Base-by-base conservation (phyloP, 305 asterid species). In the Salvia sclarea region DNA sequence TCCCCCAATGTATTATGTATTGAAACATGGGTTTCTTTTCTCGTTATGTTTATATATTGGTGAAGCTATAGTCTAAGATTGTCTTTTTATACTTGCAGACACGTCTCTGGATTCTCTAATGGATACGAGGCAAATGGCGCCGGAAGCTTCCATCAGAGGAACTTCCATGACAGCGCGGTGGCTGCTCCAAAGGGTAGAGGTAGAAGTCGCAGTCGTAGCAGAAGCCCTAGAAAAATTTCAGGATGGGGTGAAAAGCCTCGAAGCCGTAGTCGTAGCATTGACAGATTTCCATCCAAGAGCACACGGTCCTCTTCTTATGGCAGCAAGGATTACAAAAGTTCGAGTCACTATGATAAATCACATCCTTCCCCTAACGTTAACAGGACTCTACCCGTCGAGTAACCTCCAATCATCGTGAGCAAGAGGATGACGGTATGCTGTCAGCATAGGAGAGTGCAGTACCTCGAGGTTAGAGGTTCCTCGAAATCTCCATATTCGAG, bases 201-300 rank as follows among this genome's bases (percentile, higher is more conserved):
- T 40, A 79, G 83, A 66, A 81, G 88, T 45, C 86, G 78, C 41
- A 79, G 88, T 38, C 84, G 88, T 33, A 90, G 91, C 75, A 82
- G 84, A 74, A 81, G 89, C 80, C 96, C 92, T 0, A 66, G 33
- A 65, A 72, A 8, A 68, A 82, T 69, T 52, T 77, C 83, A 0
- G 83, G 88, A 45, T 83, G 88, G 90, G 59, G 66, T 1, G 81
- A 83, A 28, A 71, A 43, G 57, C 25, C 52, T 20, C 81, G 75
- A 17, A 76, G 77, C 14, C 79, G 79, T 8, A 78, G 83, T 40
- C 73, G 76, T 5, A 78, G 82, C 44, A 52, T 60, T 0, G 76
- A 68, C 24, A 64, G 80, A 35, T 75, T 79, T 43, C 33, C 64
- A 13, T 16, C 55, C 0, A 70, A 21, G 62, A 55, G 22, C 49